Conservation (phyloP, 106 monocot genomes). For the Chionographis japonica region DNA sequence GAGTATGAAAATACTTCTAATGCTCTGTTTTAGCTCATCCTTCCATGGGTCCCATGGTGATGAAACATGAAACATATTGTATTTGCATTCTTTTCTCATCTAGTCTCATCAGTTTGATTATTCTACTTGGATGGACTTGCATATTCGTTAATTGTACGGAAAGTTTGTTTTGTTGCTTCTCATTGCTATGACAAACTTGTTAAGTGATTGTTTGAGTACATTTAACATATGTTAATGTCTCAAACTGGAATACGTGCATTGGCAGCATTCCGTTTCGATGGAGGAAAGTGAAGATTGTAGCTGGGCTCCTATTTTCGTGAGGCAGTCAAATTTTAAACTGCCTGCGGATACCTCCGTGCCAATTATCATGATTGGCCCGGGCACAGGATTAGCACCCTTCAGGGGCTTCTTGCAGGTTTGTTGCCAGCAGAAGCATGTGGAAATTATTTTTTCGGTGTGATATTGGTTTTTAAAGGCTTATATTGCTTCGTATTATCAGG, state of each 20-base stretch:
- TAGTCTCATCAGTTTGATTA: too few relatives aligned
- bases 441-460: too few relatives aligned
- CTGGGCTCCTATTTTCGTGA: slow-evolving; percentile 67
- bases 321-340: slow-evolving; percentile 59
- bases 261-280: slow-evolving; percentile 40
- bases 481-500: slow-evolving; percentile 18
- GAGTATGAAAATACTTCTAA: too few relatives aligned
- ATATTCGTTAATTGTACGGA: too few relatives aligned
- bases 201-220: background rate
- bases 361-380: slow-evolving; percentile 67
- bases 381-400: slow-evolving; percentile 70
- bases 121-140: too few relatives aligned
- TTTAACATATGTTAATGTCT: background rate
- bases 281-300: slow-evolving; percentile 40
- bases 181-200: too few relatives aligned
- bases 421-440: background rate
- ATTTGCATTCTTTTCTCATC: too few relatives aligned
- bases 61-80: too few relatives aligned
- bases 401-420: slow-evolving; percentile 65
- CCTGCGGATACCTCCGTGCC: slow-evolving; percentile 46
- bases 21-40: too few relatives aligned
- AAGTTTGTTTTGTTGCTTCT: too few relatives aligned
- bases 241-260: slow-evolving; percentile 3
- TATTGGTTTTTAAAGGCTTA: background rate
- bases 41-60: too few relatives aligned